These are phyloP conservation scores for Nepenthes alata DNA, from an alignment of 179 eudicot species.

Conservation along the genomic window DNA sequence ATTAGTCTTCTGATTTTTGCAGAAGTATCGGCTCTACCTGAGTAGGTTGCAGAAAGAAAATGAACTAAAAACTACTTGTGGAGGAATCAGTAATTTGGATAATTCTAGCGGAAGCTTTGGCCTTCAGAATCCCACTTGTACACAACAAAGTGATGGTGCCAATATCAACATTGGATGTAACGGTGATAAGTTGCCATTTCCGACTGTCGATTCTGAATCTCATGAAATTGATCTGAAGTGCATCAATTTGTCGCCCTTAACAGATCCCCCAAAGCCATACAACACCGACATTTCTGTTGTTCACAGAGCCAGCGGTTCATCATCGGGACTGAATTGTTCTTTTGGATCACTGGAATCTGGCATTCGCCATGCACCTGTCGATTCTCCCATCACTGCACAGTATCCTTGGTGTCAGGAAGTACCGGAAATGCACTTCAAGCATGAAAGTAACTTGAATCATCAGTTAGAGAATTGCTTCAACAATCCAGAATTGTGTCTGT, in stretches of 20 bases:
- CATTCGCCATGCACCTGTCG: conserved; percentile 19
- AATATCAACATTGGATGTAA: conserved; percentile 19
- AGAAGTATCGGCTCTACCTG: conserved; percentile 94
- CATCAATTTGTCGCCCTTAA: conserved; percentile 20
- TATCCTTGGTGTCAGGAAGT: conserved; percentile 34
- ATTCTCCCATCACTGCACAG: conserved; percentile 20
- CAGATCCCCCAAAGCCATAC: conserved; percentile 27
- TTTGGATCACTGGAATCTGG: conserved; percentile 23
- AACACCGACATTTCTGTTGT: conserved; percentile 23
- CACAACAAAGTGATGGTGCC: conserved; percentile 26
- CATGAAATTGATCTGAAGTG: conserved; percentile 22
- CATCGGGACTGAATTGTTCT: conserved; percentile 17
- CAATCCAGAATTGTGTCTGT: conserved; percentile 16
- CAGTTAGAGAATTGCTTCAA: conserved; percentile 21
- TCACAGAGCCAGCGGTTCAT: conserved; percentile 28
- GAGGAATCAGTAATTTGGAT: conserved; percentile 15
- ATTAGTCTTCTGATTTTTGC: conserved; percentile 21
- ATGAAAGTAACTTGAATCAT: conserved; percentile 20
- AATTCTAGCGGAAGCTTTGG: not conserved
- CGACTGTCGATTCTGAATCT: conserved; percentile 23
- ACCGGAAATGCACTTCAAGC: conserved; percentile 24
- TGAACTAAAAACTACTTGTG: conserved; percentile 36
- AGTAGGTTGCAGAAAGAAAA: conserved; percentile 60
- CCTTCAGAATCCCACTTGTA: conserved; percentile 26
- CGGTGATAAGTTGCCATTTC: conserved; percentile 17